Evolutionary conservation across 208 protist genomes (phyloP), one percentile per base, ranked within the genome.

Genomic region (Acanthamoeba castellanii): DNA sequence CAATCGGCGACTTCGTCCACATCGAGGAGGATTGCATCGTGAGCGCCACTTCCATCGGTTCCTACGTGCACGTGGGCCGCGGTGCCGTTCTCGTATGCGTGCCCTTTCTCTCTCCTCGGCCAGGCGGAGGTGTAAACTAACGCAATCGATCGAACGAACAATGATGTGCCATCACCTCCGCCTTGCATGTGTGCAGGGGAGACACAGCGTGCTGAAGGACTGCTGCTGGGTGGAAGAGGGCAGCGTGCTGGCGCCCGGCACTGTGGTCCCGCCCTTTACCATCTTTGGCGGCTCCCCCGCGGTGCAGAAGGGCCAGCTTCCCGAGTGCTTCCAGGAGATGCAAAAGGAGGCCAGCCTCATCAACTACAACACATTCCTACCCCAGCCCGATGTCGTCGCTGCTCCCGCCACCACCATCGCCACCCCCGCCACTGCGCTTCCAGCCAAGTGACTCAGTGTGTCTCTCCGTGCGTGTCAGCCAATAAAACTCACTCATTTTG

Each of bases 131-230:
- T 45, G 37, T 42, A 42, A 42, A 42, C 37, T 68, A 30, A 14
- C 52, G 1, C n/a, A 78, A 47, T 50, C 37, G 66, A 68, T 68
- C 61, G 61, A 20, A 20, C 13, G 61, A 20, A 18, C 57, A 32
- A 94, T 47, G 37, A 18, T 9, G 27, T 55, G 18, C 6, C 14
- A 11, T 57, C 52, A 9, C 16, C 52, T 11, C 16, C 11, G 11
- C 52, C 11, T 57, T 57, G 47, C 27, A 25, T 89, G 59, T 27
- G 52, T 78, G 13, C 64, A 97, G 96, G 95, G 94, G 42, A 95
- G 92, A 45, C 95, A 96, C 90, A 96, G 96, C 93, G 91, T 97
- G 50, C 84, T 97, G 64, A 97, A 97, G 92, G 96, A 97, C 93
- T 97, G 96, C 95, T 96, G 94, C 85, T 72, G 94, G 20, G 96